Conservation (phyloP, 768 basidiomycete species). For the Pisolithus marmoratus region DNA sequence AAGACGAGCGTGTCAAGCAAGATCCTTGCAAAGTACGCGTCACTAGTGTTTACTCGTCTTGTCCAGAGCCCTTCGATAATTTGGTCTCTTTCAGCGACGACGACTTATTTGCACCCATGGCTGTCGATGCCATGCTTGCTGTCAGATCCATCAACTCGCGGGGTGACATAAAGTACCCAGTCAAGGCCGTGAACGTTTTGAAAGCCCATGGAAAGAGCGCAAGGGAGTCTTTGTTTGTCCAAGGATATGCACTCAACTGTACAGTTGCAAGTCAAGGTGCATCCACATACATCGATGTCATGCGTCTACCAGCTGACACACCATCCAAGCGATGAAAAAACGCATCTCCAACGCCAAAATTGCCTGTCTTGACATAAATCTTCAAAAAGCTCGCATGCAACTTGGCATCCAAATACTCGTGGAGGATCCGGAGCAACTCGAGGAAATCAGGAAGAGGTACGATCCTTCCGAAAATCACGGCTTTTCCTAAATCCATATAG, state of each 20-base stretch:
- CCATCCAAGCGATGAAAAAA: constrained; percentile 86
- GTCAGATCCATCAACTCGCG: constrained; percentile 91
- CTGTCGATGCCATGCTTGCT: constrained; percentile 97
- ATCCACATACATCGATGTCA: background rate
- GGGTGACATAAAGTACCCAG: constrained; percentile 97
- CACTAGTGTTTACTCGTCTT: background rate
- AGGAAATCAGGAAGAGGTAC: constrained; percentile 91
- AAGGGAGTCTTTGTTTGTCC: constrained; percentile 89
- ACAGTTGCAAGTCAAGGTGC: constrained; percentile 96
- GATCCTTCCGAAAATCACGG: constrained; percentile 14
- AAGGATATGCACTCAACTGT: constrained; percentile 97
- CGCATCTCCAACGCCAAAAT: constrained; percentile 92
- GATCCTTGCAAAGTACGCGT: constrained; percentile 88
- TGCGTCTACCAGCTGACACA: constrained; percentile 3
- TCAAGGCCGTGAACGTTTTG: constrained; percentile 97
- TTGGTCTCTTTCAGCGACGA: constrained; percentile 62
- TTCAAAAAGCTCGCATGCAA: constrained; percentile 96
- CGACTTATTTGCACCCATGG: constrained; percentile 96
- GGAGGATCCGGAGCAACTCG: constrained; percentile 92
- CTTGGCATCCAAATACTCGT: constrained; percentile 96
- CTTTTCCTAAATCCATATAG: constrained; percentile 35
- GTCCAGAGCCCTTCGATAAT: constrained; percentile 1
- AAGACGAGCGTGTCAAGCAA: constrained; percentile 99
- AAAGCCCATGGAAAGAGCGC: constrained; percentile 98
- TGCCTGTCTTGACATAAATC: constrained; percentile 96